Evolutionary conservation across 2,329 filamentous ascomycete species (phyloP).

Genomic region (Fusarium sp.): DNA sequence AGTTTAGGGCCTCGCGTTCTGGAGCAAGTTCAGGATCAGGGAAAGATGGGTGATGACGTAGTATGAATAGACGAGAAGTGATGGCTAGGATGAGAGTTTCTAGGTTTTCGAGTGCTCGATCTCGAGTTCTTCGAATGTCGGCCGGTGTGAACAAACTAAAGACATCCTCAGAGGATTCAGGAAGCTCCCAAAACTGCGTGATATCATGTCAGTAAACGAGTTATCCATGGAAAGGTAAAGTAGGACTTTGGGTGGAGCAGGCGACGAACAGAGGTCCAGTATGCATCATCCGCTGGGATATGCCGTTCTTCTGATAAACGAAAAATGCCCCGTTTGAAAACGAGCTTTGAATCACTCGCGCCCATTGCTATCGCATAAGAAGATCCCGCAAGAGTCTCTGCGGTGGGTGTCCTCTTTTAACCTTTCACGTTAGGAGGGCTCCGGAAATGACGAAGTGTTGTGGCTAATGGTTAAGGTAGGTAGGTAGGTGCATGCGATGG

Average conservation of each 20-base stretch:
- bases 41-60: conserved; percentile 91
- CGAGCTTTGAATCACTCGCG: conserved; percentile 97
- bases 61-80: conserved; percentile 80
- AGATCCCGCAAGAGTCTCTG: conserved; percentile 24
- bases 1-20: conserved; percentile 92
- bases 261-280: conserved; percentile 87
- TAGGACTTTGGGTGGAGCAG: conserved; percentile 14
- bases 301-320: conserved; percentile 89
- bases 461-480: background rate
- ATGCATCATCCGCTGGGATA: conserved; percentile 87
- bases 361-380: conserved; percentile 71
- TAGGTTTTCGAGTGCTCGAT: conserved; percentile 84
- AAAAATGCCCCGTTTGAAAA: conserved; percentile 99
- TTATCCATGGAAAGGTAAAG: background rate
- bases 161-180: conserved; percentile 93
- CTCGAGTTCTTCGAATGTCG: conserved; percentile 88
- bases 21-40: conserved; percentile 85
- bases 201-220: conserved; percentile 31
- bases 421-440: conserved; percentile 1
- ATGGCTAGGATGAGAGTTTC: conserved; percentile 88
- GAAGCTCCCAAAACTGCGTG: conserved; percentile 91
- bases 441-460: conserved; percentile 34
- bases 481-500: background rate
- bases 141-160: conserved; percentile 93
- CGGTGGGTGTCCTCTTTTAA: conserved; percentile 31